Percentiles rank a stretch among this genome's conserved stretches.
phyloP scores from a whole-genome alignment of 495 filamentous ascomycete genomes.

The Bryoglossum gracile region DNA sequence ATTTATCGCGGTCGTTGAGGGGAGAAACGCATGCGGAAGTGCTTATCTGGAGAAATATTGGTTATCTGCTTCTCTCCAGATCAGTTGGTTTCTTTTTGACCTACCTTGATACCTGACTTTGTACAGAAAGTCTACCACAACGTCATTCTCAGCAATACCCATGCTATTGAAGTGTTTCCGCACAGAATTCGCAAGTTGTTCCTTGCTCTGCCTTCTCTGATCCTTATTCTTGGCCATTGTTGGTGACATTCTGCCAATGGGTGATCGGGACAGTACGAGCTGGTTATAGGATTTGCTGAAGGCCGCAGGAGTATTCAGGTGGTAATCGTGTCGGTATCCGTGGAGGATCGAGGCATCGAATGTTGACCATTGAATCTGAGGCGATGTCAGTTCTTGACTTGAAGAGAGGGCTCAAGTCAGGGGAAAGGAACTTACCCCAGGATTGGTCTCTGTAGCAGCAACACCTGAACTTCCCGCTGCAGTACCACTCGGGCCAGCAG shows the following conservation, averaged over 20 bases:
- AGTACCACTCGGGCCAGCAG: constrained; percentile 18
- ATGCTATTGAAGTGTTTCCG: constrained; percentile 86
- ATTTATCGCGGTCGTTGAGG: constrained; percentile 26
- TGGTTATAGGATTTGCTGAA: constrained; percentile 67
- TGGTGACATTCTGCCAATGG: constrained; percentile 66
- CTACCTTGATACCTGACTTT: constrained; percentile 60
- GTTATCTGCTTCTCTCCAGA: neutral
- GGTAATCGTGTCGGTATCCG: constrained; percentile 72
- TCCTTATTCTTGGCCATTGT: constrained; percentile 59
- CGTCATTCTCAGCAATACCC: constrained; percentile 78
- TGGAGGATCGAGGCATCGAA: constrained; percentile 68
- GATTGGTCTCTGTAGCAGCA: constrained; percentile 5
- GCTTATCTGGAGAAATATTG: constrained; percentile 31
- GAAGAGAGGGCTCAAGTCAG: no score
- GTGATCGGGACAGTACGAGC: constrained; percentile 59
- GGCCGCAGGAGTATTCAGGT: constrained; percentile 56
- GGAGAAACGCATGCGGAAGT: constrained; percentile 39
- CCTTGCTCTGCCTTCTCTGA: constrained; percentile 60
- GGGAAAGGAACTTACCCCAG: constrained; percentile 16
- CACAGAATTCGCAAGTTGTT: constrained; percentile 72
- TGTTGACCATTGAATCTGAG: constrained; percentile 68
- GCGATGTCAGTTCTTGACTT: neutral
- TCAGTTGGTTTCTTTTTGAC: neutral
- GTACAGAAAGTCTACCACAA: constrained; percentile 81
- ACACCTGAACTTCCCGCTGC: neutral